Conservation (phyloP, 371 early-diverging fungal species). For the Capillidium heterosporum region DNA sequence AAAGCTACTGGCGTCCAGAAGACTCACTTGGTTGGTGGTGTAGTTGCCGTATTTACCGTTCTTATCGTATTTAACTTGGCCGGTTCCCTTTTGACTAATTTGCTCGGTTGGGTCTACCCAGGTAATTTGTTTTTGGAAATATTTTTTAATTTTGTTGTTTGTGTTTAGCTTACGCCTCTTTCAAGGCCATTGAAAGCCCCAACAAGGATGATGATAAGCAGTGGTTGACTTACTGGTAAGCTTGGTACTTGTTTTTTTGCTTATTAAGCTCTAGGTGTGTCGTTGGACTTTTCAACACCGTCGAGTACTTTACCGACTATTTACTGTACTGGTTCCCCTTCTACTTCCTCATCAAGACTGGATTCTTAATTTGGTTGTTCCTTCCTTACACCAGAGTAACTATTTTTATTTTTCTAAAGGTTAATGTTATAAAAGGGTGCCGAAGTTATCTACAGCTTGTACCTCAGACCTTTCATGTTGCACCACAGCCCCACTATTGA, state of each 20-base stretch:
- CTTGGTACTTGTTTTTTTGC: background rate
- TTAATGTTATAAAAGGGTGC: background rate
- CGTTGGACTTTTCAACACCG: constrained; percentile 58
- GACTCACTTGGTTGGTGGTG: constrained; percentile 48
- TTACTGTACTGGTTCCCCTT: constrained; percentile 82
- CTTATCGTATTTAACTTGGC: constrained; percentile 81
- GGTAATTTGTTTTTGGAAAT: constrained; percentile 14
- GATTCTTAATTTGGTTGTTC: constrained; percentile 45
- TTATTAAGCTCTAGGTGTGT: constrained; percentile 36
- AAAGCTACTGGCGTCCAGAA: constrained; percentile 61
- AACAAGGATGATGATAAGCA: constrained; percentile 69
- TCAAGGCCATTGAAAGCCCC: constrained; percentile 73
- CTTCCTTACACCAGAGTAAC: constrained; percentile 14
- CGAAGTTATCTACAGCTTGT: background rate
- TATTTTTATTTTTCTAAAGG: background rate
- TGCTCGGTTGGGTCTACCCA: constrained; percentile 79
- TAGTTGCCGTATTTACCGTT: constrained; percentile 28
- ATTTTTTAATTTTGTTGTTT: background rate
- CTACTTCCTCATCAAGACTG: constrained; percentile 82
- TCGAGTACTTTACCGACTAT: constrained; percentile 73
- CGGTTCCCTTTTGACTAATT: constrained; percentile 57
- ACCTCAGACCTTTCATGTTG: background rate
- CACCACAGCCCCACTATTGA: background rate
- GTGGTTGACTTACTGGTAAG: constrained; percentile 67
- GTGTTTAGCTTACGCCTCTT: constrained; percentile 70